Conservation (phyloP, 1,139 yeast species). For the Yamadazyma sp. region DNA sequence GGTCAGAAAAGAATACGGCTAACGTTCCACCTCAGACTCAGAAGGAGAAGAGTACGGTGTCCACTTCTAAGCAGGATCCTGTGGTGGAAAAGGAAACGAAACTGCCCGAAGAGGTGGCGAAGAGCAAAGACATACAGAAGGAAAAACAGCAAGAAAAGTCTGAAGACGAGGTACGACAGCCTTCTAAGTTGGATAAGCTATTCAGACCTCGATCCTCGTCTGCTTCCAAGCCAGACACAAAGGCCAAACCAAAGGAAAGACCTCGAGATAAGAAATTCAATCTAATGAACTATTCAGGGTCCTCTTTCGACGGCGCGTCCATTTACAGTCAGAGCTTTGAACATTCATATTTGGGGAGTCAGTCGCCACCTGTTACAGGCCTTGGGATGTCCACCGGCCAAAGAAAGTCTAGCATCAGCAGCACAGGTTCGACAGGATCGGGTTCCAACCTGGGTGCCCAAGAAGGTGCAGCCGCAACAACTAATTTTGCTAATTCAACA, state of each 20-base stretch:
- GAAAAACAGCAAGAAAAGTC: not conserved
- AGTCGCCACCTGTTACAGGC: conserved; percentile 1
- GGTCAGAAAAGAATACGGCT: too few relatives aligned
- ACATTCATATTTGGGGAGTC: conserved; percentile 8
- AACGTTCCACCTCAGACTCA: too few relatives aligned
- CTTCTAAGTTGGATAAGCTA: conserved; percentile 14
- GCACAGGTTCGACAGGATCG: conserved; percentile 7
- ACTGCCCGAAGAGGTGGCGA: not conserved
- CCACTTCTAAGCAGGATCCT: conserved; percentile 2
- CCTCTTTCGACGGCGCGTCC: conserved; percentile 16
- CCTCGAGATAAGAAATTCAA: conserved; percentile 14
- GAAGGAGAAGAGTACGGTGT: too few relatives aligned
- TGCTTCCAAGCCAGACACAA: conserved; percentile 4
- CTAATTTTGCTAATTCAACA: not conserved
- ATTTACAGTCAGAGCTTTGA: conserved; percentile 13
- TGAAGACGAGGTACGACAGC: conserved; percentile 4
- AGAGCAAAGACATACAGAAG: not conserved
- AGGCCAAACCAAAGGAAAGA: conserved; percentile 7
- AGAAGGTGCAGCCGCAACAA: not conserved
- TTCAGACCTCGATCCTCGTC: conserved; percentile 15
- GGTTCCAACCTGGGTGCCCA: conserved; percentile 4
- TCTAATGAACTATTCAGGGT: conserved; percentile 14
- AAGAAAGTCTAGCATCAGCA: conserved; percentile 12
- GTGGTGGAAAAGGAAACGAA: conserved; percentile 3
- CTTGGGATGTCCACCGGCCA: conserved; percentile 1